These are phyloP conservation scores for Phyllosticta ampelicida DNA, from an alignment of 2,329 filamentous ascomycete species.

Conservation along the genomic window DNA sequence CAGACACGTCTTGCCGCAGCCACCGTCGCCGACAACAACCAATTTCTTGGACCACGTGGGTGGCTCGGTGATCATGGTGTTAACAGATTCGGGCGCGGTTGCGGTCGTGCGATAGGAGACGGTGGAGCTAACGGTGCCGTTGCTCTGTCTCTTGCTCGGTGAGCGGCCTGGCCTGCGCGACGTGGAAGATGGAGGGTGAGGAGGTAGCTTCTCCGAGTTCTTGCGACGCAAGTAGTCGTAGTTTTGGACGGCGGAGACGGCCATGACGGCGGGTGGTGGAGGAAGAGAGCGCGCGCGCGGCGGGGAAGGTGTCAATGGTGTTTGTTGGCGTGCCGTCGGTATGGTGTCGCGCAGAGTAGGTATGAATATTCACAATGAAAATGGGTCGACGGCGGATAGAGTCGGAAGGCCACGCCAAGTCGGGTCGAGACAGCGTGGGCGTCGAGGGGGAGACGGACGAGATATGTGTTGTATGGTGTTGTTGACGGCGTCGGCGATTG, in stretches of 20 bases:
- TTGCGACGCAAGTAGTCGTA: slow-evolving; percentile 50
- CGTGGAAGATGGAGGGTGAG: slow-evolving; percentile 17
- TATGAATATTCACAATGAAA: slow-evolving; percentile 22
- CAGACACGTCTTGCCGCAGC: slow-evolving; percentile 96
- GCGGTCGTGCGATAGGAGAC: slow-evolving; percentile 44
- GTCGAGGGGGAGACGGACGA: neutral
- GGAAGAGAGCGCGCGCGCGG: neutral
- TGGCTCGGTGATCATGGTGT: slow-evolving; percentile 67
- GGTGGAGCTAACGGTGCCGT: slow-evolving; percentile 78
- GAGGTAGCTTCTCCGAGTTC: slow-evolving; percentile 26
- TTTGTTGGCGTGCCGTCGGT: neutral
- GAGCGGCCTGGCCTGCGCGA: slow-evolving; percentile 37
- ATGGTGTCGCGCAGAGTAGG: slow-evolving; percentile 14
- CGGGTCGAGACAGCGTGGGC: neutral
- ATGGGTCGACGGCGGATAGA: slow-evolving; percentile 7
- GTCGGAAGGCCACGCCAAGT: neutral
- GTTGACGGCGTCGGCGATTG: neutral
- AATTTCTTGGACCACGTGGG: slow-evolving; percentile 98
- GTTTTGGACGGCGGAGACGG: slow-evolving; percentile 24
- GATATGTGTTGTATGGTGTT: neutral
- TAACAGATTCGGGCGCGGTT: slow-evolving; percentile 54
- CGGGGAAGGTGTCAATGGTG: neutral
- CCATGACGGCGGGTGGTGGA: slow-evolving; percentile 14
- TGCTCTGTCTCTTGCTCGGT: slow-evolving; percentile 53
- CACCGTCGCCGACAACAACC: slow-evolving; percentile 94